A percentile compares a stretch with the other conserved stretches of the same genome.
These are phyloP conservation scores for Oryza nivara DNA, from an alignment of 176 grass and related monocot species.

Conservation along the genomic window DNA sequence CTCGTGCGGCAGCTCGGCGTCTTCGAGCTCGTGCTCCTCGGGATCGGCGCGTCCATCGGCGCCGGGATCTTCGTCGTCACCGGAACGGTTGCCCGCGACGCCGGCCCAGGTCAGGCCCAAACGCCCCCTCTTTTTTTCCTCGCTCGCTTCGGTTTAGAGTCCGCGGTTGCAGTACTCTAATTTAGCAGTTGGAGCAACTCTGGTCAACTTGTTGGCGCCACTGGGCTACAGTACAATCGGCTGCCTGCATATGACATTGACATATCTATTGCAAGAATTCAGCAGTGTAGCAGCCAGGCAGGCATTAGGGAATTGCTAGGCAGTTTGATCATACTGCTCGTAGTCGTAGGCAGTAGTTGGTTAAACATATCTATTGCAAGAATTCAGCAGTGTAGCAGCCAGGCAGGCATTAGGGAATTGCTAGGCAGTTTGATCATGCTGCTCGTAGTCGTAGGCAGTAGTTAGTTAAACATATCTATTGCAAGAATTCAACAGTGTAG, in stretches of 20 bases:
- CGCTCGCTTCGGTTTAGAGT: neutral
- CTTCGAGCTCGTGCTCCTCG: conserved; percentile 79
- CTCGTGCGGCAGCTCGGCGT: conserved; percentile 87
- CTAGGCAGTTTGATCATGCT: too few species aligned
- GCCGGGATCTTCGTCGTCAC: conserved; percentile 96
- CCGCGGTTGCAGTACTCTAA: neutral
- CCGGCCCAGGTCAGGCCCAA: conserved; percentile 67
- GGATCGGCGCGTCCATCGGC: conserved; percentile 92
- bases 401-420: too few species aligned
- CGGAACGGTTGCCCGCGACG: conserved; percentile 93
- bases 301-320: too few species aligned
- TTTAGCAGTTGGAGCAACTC: neutral
- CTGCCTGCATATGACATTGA: neutral
- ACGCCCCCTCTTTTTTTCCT: neutral
- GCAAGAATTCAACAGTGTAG: neutral
- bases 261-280: neutral
- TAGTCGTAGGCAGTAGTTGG: too few species aligned
- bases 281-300: too few species aligned
- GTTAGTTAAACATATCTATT: neutral
- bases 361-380: neutral
- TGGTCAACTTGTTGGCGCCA: neutral
- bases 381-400: too few species aligned
- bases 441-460: too few species aligned
- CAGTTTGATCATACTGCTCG: too few species aligned
- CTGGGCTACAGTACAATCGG: neutral